Evolutionary conservation across 805 yeast genomes (phyloP).

Genomic region (Ogataea neopini): DNA sequence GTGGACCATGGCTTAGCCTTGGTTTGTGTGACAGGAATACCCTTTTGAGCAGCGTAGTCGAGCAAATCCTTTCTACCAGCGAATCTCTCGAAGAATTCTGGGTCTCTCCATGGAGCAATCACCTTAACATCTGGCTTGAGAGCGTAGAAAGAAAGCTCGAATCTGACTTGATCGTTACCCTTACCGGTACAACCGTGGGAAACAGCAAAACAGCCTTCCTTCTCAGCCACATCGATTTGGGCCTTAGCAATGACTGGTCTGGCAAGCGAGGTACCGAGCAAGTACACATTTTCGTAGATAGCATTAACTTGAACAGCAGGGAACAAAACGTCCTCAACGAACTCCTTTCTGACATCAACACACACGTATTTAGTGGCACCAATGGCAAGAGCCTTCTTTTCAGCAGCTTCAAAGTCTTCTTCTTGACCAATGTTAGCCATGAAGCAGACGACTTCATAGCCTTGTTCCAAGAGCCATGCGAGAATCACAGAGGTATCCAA

Average conservation of each 20-base stretch:
- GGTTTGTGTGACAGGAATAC: slow-evolving; percentile 94
- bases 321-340: slow-evolving; percentile 87
- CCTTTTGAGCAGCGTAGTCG: slow-evolving; percentile 90
- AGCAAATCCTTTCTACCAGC: slow-evolving; percentile 97
- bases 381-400: slow-evolving; percentile 90
- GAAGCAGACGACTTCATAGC: slow-evolving; percentile 97
- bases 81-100: slow-evolving; percentile 88
- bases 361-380: slow-evolving; percentile 96
- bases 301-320: slow-evolving; percentile 99
- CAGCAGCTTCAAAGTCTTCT: slow-evolving; percentile 97
- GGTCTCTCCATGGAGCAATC: slow-evolving; percentile 99
- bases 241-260: slow-evolving; percentile 99
- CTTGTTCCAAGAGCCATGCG: slow-evolving; percentile 97
- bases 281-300: slow-evolving; percentile 94
- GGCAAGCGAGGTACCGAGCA: slow-evolving; percentile 96
- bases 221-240: slow-evolving; percentile 94
- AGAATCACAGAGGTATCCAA: slow-evolving; percentile 95
- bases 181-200: slow-evolving; percentile 99
- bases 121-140: slow-evolving; percentile 95
- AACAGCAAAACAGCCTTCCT: slow-evolving; percentile 97
- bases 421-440: slow-evolving; percentile 99
- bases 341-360: slow-evolving; percentile 93
- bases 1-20: slow-evolving; percentile 99
- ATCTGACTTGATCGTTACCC: slow-evolving; percentile 99
- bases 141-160: slow-evolving; percentile 95